A percentile compares a stretch with the other conserved stretches of the same genome.
These are phyloP conservation scores for Tricladium varicosporioides DNA, from an alignment of 2,329 filamentous ascomycete species.

Conservation along the genomic window DNA sequence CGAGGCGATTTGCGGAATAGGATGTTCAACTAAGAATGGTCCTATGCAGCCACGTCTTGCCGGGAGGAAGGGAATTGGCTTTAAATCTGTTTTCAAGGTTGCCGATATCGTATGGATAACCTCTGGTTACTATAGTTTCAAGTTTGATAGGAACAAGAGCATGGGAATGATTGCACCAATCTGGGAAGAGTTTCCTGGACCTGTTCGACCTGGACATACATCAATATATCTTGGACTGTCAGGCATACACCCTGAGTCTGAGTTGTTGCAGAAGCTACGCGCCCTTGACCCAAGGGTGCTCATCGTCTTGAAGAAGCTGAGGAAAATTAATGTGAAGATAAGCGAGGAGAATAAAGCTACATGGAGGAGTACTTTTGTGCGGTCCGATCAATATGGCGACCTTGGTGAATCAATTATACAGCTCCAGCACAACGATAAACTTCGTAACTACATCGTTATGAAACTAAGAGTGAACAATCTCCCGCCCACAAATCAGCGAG, in stretches of 20 bases:
- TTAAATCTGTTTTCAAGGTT: slow-evolving; percentile 36
- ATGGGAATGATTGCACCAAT: neutral
- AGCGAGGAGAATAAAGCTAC: neutral
- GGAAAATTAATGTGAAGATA: neutral
- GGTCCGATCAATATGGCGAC: neutral
- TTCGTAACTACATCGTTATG: neutral
- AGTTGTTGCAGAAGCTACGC: neutral
- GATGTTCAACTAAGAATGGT: neutral
- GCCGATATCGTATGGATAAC: slow-evolving; percentile 38
- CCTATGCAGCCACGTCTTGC: slow-evolving; percentile 18
- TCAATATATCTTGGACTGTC: neutral
- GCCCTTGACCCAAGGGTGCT: neutral
- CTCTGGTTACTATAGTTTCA: slow-evolving; percentile 28
- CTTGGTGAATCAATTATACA: neutral
- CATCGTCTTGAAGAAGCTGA: neutral
- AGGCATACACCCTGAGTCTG: neutral
- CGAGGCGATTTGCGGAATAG: neutral
- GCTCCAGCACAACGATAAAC: neutral
- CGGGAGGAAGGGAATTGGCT: slow-evolving; percentile 37
- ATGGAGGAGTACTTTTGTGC: neutral
- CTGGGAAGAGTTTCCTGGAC: neutral
- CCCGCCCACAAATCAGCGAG: neutral
- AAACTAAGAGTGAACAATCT: neutral
- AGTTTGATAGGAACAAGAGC: slow-evolving; percentile 11
- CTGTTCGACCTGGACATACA: neutral